phyloP scores from a whole-genome alignment of 2,329 filamentous ascomycete genomes.

The Coniella lustricola region DNA sequence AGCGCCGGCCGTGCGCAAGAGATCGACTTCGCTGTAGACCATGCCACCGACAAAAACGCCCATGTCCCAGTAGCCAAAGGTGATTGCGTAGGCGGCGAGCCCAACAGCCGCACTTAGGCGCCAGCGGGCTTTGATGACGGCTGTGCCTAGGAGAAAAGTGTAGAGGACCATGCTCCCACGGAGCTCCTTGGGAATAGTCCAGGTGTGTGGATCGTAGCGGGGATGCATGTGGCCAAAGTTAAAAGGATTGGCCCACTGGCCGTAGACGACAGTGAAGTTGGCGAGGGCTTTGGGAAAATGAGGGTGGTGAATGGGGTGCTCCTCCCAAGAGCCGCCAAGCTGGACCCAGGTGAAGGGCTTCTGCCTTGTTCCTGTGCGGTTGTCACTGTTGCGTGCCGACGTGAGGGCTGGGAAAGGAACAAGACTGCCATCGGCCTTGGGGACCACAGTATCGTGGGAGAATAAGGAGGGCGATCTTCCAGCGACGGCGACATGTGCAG shows the following conservation, averaged over 20 bases:
- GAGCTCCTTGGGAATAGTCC: constrained; percentile 35
- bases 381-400: constrained; percentile 21
- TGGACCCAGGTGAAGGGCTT: constrained; percentile 26
- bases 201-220: constrained; percentile 35
- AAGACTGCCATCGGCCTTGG: constrained; percentile 21
- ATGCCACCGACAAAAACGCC: constrained; percentile 32
- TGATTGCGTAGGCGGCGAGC: constrained; percentile 28
- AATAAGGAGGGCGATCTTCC: constrained; percentile 8
- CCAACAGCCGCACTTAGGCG: constrained; percentile 24
- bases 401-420: constrained; percentile 24
- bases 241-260: constrained; percentile 35
- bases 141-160: constrained; percentile 32
- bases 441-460: no score
- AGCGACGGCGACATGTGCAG: constrained; percentile 3
- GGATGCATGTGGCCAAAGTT: constrained; percentile 32
- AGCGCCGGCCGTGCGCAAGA: constrained; percentile 18
- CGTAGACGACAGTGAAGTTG: constrained; percentile 31
- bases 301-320: constrained; percentile 32
- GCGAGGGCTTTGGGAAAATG: constrained; percentile 31
- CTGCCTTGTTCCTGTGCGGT: not conserved
- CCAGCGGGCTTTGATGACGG: constrained; percentile 29
- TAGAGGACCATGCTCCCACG: constrained; percentile 35
- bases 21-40: constrained; percentile 30
- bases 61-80: constrained; percentile 33
- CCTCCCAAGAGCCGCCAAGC: constrained; percentile 35